Evolutionary conservation across 768 basidiomycete species (phyloP).

Genomic region (Chalciporus sphaerocephalus): DNA sequence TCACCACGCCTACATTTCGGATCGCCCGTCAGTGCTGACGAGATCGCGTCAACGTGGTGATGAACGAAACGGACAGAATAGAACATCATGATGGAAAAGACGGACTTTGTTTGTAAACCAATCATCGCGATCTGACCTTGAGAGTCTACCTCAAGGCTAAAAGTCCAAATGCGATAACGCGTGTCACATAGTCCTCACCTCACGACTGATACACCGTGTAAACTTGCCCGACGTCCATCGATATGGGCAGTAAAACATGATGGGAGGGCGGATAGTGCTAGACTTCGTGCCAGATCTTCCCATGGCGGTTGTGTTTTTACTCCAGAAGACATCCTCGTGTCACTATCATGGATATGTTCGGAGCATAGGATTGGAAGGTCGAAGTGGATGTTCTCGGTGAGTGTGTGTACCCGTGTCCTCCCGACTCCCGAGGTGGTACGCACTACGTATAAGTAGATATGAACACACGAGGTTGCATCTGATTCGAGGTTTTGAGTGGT

Average conservation of each 20-base stretch:
- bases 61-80: not conserved
- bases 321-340: slow-evolving; percentile 21
- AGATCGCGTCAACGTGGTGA: slow-evolving; percentile 24
- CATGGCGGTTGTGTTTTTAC: slow-evolving; percentile 10
- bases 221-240: slow-evolving; percentile 5
- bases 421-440: slow-evolving; percentile 16
- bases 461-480: not conserved
- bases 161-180: slow-evolving; percentile 19
- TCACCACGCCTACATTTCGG: slow-evolving; percentile 21
- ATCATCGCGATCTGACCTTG: not conserved
- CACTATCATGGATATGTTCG: slow-evolving; percentile 1
- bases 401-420: slow-evolving; percentile 7
- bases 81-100: not conserved
- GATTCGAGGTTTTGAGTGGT: not conserved
- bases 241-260: slow-evolving; percentile 11
- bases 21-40: slow-evolving; percentile 19
- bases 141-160: not conserved
- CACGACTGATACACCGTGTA: slow-evolving; percentile 1
- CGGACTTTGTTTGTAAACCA: not conserved
- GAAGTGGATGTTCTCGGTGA: too few relatives aligned
- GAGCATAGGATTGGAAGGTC: slow-evolving; percentile 12
- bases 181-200: slow-evolving; percentile 9
- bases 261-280: slow-evolving; percentile 1
- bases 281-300: slow-evolving; percentile 15
- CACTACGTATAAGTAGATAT: not conserved